Base-by-base conservation (phyloP, 768 basidiomycete species). In the Leccinum imitatum region DNA sequence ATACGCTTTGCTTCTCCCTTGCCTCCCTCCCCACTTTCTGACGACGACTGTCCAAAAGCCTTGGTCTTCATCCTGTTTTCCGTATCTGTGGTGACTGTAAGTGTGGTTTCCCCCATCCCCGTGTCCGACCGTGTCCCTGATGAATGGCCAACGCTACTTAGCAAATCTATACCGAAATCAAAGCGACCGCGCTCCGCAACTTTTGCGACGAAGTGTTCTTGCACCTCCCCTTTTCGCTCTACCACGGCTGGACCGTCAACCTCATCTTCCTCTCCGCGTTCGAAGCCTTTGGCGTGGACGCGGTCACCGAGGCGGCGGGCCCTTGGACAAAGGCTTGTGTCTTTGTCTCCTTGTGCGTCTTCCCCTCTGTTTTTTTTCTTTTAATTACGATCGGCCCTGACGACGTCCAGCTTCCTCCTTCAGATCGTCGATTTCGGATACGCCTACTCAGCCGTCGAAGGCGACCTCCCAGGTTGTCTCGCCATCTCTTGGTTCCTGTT, bases 141-240 rank as follows among this genome's bases (percentile, higher is more conserved):
- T 17, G 39, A 0, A 31, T 4, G 15, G 7, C 39, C 39, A 4
- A 27, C 37, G 25, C 6, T 64, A 80, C 9, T 65, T 65, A 80
- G 72, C 84, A 87, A 73, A 85, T 87, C 69, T 87, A 89, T 73
- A 85, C 84, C 66, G 75, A 85, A 56, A 81, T 89, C 69, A 86
- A 87, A 74, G 80, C 78, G 65, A 84, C 70, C n/a, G 71, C 76
- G 21, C 72, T 82, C 56, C 77, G 82, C 65, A 78, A 73, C 63
- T 65, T 80, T 50, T 76, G 75, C 46, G 85, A 87, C 64, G 86
- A 87, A 64, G 67, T 86, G 60, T 87, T 87, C 54, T 75, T 90
- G n/a, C 87, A 89, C 68, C 80, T 88, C 11, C 88, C 89, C 4
- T 90, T 90, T 77, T 86, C 83, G 13, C 75, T 89, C 51, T 89